Percentiles rank a stretch among this genome's conserved stretches.
phyloP scores from a whole-genome alignment of 108 stramenopile genomes.

The Parietichytrium sp. region DNA sequence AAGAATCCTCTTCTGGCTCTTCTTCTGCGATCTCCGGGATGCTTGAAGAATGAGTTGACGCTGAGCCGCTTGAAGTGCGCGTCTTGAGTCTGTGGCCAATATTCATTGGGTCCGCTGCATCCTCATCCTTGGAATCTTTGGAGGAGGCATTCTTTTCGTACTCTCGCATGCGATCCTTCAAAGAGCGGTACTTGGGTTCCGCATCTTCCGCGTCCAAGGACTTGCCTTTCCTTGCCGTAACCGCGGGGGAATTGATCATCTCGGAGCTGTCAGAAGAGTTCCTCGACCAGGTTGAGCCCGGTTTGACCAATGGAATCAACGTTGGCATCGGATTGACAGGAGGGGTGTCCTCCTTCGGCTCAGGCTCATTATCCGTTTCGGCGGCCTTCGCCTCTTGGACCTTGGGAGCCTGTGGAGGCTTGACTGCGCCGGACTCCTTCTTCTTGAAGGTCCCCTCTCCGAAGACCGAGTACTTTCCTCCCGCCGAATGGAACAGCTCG shows the following conservation, averaged over 20 bases:
- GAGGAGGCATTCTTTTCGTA: background rate
- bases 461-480: constrained; percentile 36
- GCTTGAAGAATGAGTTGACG: no score
- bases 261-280: no score
- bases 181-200: constrained; percentile 24
- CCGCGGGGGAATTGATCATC: no score
- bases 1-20: no score
- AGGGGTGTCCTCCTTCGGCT: background rate
- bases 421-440: constrained; percentile 29
- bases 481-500: constrained; percentile 26
- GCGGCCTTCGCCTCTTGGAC: background rate
- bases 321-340: no score
- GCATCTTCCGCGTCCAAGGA: no score
- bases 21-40: no score
- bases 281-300: no score
- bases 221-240: no score
- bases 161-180: constrained; percentile 20
- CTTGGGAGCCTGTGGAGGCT: background rate
- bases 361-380: background rate
- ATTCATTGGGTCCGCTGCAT: background rate
- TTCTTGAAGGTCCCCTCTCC: constrained; percentile 5
- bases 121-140: background rate
- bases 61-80: no score
- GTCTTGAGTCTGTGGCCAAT: no score
- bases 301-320: no score